phyloP scores from a whole-genome alignment of 1,284 basidiomycete genomes.

The Porodaedalea pini region DNA sequence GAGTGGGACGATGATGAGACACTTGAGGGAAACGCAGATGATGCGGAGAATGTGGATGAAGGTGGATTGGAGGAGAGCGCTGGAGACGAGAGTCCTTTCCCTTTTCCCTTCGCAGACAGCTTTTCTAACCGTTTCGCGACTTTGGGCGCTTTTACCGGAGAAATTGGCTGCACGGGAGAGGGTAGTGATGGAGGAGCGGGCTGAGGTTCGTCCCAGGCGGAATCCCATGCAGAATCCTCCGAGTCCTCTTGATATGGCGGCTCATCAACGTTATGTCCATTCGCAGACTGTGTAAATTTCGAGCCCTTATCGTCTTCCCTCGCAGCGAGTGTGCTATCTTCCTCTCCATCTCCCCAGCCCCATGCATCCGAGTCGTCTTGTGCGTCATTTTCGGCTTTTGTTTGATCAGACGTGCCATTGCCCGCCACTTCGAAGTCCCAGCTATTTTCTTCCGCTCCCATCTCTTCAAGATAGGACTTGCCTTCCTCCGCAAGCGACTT shows the following conservation, averaged over 20 bases:
- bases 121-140: conserved; percentile 56
- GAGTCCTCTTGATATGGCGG: conserved; percentile 19
- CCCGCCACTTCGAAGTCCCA: conserved; percentile 36
- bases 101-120: conserved; percentile 50
- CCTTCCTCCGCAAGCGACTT: background rate
- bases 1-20: conserved; percentile 5
- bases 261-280: conserved; percentile 23
- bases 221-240: conserved; percentile 46
- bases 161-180: conserved; percentile 26
- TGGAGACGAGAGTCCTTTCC: conserved; percentile 27
- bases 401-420: conserved; percentile 16
- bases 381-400: conserved; percentile 15
- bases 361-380: conserved; percentile 52
- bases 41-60: conserved; percentile 20
- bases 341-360: conserved; percentile 54
- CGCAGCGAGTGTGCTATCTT: conserved; percentile 2
- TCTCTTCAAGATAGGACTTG: background rate
- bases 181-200: conserved; percentile 25
- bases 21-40: conserved; percentile 20
- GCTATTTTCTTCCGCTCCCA: conserved; percentile 29
- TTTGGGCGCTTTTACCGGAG: conserved; percentile 38
- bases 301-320: conserved; percentile 24
- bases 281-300: conserved; percentile 28
- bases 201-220: conserved; percentile 55
- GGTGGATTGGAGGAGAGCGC: conserved; percentile 20